These are phyloP conservation scores for Pichia occidentalis DNA, from an alignment of 805 yeast species.

Conservation along the genomic window DNA sequence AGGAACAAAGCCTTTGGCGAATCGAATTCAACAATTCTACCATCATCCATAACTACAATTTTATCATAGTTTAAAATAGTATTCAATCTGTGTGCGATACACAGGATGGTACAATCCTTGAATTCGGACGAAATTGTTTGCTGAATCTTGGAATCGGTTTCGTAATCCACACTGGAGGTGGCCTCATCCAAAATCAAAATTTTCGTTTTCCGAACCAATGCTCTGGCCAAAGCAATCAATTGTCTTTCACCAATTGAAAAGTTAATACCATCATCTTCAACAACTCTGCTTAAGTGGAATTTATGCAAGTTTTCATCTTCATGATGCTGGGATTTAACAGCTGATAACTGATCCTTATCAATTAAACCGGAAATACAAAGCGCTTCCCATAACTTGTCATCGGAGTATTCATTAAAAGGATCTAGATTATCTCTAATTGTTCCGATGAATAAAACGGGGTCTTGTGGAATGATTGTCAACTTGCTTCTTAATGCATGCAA, in stretches of 20 bases:
- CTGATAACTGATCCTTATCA: conserved; percentile 31
- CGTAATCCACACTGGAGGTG: conserved; percentile 69
- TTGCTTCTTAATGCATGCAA: conserved; percentile 49
- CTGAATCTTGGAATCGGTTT: conserved; percentile 63
- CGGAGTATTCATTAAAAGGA: conserved; percentile 49
- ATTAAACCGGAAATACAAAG: conserved; percentile 52
- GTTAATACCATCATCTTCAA: conserved; percentile 65
- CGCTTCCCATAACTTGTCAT: conserved; percentile 52
- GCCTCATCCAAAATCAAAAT: conserved; percentile 70
- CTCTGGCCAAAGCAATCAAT: conserved; percentile 62
- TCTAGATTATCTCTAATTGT: conserved; percentile 53
- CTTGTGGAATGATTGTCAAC: conserved; percentile 65
- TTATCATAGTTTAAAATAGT: conserved; percentile 57
- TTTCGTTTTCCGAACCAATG: conserved; percentile 55
- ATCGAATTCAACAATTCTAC: conserved; percentile 49
- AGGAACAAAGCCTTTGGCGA: conserved; percentile 42
- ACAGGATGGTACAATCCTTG: conserved; percentile 54
- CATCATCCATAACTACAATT: conserved; percentile 53
- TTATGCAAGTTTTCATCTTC: conserved; percentile 37
- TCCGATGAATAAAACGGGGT: conserved; percentile 60
- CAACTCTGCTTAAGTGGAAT: conserved; percentile 53
- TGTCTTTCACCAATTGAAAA: conserved; percentile 71
- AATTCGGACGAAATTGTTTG: conserved; percentile 52
- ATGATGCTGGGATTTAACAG: conserved; percentile 30
- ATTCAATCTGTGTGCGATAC: conserved; percentile 66